Evolutionary conservation across 768 basidiomycete genomes (phyloP).

Genomic region (Rhodotorula babjevae): DNA sequence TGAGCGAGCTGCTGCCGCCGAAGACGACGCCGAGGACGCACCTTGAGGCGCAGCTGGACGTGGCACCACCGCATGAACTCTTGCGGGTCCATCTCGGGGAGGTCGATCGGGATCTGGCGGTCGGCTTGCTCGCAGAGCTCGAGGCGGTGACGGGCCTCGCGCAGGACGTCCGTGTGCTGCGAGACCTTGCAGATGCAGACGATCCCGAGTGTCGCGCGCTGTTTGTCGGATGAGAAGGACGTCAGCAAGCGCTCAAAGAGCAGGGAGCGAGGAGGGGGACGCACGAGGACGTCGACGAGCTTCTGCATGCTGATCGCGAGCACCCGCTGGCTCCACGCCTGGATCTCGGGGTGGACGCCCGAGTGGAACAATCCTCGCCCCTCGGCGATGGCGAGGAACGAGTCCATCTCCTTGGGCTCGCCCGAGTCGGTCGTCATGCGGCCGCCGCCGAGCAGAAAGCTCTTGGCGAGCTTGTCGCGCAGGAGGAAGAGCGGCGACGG

Average conservation of each 20-base stretch:
- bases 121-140: conserved; percentile 34
- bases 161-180: conserved; percentile 34
- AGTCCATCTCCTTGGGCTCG: conserved; percentile 33
- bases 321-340: conserved; percentile 31
- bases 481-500: conserved; percentile 18
- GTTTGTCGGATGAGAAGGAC: not conserved
- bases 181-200: conserved; percentile 37
- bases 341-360: conserved; percentile 25
- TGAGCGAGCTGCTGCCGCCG: too few relatives aligned
- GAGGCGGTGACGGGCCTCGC: conserved; percentile 27
- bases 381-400: conserved; percentile 23
- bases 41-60: conserved; percentile 25
- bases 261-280: not conserved
- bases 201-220: conserved; percentile 30
- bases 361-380: conserved; percentile 21
- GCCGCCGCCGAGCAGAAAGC: conserved; percentile 30
- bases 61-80: conserved; percentile 31
- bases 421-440: conserved; percentile 26
- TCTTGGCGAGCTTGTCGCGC: conserved; percentile 33
- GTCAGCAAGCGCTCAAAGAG: not conserved
- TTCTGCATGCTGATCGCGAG: conserved; percentile 35
- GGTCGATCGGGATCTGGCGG: conserved; percentile 36
- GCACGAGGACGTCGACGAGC: conserved; percentile 35
- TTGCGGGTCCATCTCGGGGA: conserved; percentile 33
- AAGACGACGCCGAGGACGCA: conserved; percentile 4